Base-by-base conservation (phyloP, 495 filamentous ascomycete genomes). In the Trichoderma gamsii region DNA sequence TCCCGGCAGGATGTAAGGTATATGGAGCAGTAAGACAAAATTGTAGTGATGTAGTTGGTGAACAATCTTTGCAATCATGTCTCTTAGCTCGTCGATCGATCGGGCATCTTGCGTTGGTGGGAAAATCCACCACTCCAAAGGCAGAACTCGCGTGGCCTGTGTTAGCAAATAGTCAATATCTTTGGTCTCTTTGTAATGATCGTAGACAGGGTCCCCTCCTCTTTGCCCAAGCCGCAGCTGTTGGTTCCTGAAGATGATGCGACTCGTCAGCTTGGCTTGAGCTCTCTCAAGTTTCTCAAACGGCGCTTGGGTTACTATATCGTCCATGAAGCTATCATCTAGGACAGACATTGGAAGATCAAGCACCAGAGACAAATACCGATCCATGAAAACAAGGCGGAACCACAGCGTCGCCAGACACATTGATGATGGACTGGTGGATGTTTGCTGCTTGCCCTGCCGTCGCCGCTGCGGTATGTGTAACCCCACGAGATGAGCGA, bases 41-140 rank as follows among this genome's bases (percentile, higher is more conserved):
- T 63, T 32, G 27, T 56, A 64, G 5, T 68, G 67, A 43, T 78
- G 76, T 64, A 73, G 70, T 43, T 78, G 75, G 16, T 68, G 23
- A 5, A 75, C 65, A 38, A 77, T 41, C 21, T 66, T 75, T 2
- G 46, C 65, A 7, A 69, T 70, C 4, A 35, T 69, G 46, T 72
- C 69, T 32, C 46, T 64, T 29, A 69, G 32, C 35, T 73, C 66
- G 1, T 9, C 35, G 21, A 71, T 68, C 4, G 56, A 15, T 0
- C 63, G 61, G 2, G 52, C 16, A 25, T 68, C 65, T n/a, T 69
- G 59, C 23, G 69, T 38, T 6, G 63, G 69, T n/a, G 72, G 72
- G n/a, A 61, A 38, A 11, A 67, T 63, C 76, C 75, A 77, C 72
- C 74, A 75, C 2, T 52, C 41, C 1, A 67, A 41, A 7, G 73